Evolutionary conservation across 345 rosid genomes (phyloP), one percentile per base, ranked within the genome.

Genomic region (Euphorbia pulcherrima): DNA sequence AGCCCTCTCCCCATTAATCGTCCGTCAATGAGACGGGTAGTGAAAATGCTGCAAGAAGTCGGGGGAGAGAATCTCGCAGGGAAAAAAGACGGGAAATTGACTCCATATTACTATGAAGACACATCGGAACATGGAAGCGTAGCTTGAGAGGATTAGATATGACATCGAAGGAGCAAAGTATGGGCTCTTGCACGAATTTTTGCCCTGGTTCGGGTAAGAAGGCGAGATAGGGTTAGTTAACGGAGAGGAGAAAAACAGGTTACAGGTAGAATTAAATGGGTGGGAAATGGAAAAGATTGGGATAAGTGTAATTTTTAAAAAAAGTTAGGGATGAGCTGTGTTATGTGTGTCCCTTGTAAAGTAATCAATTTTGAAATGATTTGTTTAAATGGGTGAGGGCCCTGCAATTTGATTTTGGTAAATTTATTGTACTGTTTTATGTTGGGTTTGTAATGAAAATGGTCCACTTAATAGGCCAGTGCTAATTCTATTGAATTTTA

Each of bases 21-120:
- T 11, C 99, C 99, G 0, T 82, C 99, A 0, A 95, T 95, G 99
- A 87, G 97, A 71, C 84, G 97, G 68, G 97, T 95, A 48, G 97
- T 92, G 52, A 95, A 92, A 75, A 65, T 88, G 85, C 76, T 95
- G 78, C 99, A 84, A 65, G 99, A 90, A 81, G 78, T 83, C 11
- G 83, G 88, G 1, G 78, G 80, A 0, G 88, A 84, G 18, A 83
- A 76, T 33, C 79, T 56, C 4, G 60, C 47, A 21, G 69, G 40
- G 24, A 78, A 75, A 74, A 90, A 86, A 30, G 94, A 87, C n/a
- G 97, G 96, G 20, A 94, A 91, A 64, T 72, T 91, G 56, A 86
- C 97, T 7, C 99, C 95, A 28, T 89, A 91, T 64, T 93, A 93
- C 82, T 83, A 85, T 4, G 97, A 93, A 55, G 92, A 90, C 9